Base-by-base conservation (phyloP, 306 rosid species). In the Arachis stenosperma region DNA sequence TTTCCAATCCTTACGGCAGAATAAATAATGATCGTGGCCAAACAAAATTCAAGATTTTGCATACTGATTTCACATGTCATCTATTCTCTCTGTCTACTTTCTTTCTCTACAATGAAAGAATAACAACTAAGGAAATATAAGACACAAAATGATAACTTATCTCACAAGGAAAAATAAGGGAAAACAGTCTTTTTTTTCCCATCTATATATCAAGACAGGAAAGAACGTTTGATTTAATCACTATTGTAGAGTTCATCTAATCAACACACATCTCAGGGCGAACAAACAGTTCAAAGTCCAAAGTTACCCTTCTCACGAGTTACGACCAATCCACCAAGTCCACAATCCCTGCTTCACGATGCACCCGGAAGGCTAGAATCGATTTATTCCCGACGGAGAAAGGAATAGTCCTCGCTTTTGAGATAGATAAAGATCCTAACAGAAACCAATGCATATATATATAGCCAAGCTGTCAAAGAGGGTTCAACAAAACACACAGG, bases 191-290 rank as follows among this genome's bases (percentile, higher is more conserved):
- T 58, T 29, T 29, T 41, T 53, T 47, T 68, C 72, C 53, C 37
- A 33, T 33, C 77, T 76, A 78, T 70, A 54, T 48, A 57, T 30
- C 69, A 68, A 60, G 60, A 56, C 76, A 36, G 22, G 63, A 75
- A 75, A 53, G 63, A 48, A 55, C 33, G 55, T 41, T 44, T 58
- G 44, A 74, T 77, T 69, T 67, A 71, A 66, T 46, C 59, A 77
- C 75, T 41, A 68, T 43, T 63, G 75, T 71, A 75, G 72, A 80
- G 63, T 73, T 80, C 80, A 75, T 74, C 79, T 67, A 76, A 78
- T 53, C 61, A 83, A 81, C 27, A 81, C 76, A 73, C 80, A 67
- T 85, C 81, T 40, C 71, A 70, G 50, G 55, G 69, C 76, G 83
- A 78, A 75, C 65, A 62, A 81, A 65, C 39, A 55, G 61, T 67